These are phyloP conservation scores for Colletotrichum chrysophilum DNA, from an alignment of 2,329 filamentous ascomycete genomes.

Conservation along the genomic window DNA sequence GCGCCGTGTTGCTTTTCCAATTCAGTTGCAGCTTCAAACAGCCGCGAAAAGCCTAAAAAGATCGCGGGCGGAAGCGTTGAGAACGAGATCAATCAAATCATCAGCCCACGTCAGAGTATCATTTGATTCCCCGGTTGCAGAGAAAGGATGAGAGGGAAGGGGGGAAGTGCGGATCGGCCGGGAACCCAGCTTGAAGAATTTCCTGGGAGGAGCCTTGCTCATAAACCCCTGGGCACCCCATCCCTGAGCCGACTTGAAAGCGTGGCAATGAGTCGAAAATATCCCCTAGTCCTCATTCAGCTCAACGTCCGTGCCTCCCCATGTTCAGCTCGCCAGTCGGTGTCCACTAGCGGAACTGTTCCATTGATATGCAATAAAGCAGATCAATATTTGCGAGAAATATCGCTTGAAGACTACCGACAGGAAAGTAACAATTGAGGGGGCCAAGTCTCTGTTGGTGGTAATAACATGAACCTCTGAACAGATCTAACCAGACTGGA, in stretches of 20 bases:
- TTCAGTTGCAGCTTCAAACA: neutral
- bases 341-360: neutral
- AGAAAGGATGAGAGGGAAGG: neutral
- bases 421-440: neutral
- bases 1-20: neutral
- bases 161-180: neutral
- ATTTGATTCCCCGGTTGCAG: neutral
- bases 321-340: neutral
- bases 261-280: neutral
- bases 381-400: neutral
- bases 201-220: conserved; percentile 3
- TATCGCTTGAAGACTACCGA: neutral
- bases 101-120: neutral
- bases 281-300: neutral
- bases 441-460: neutral
- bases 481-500: neutral
- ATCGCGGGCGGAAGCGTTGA: neutral
- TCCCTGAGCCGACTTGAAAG: neutral
- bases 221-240: neutral
- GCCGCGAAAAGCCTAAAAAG: neutral
- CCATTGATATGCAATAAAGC: neutral
- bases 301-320: neutral
- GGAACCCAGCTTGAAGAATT: neutral
- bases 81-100: neutral
- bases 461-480: neutral